Evolutionary conservation across 208 protist genomes (phyloP), one percentile per base, ranked within the genome.

Genomic region (Wallacemonas collosoma): DNA sequence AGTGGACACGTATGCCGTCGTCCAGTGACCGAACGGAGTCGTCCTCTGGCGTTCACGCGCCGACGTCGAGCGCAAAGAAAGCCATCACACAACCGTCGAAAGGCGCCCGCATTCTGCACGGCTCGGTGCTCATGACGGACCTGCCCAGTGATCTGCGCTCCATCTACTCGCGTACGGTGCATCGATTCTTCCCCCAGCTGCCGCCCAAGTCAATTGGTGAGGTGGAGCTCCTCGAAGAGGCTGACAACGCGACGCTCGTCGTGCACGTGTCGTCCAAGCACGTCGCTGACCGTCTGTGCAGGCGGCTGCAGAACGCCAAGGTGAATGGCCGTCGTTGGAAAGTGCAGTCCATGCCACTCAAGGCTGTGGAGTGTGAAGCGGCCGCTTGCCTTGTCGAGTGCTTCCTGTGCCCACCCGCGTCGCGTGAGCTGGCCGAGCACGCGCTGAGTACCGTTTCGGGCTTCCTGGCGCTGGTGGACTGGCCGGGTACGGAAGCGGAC

Each of bases 241-340:
- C 83, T 3, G 88, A 86, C 71, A 84, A 83, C 43, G 90, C 90
- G 3, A 95, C 88, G 36, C 65, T 95, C 8, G 85, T 79, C 7
- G 82, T 93, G 44, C 85, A 91, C 71, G 88, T 93, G 38, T 17
- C 72, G 0, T 82, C 70, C 57, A 88, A 91, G 62, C 76, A 72
- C n/a, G 75, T 77, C 12, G 90, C 90, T 2, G 67, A 85, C 53
- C 75, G 63, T 11, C 67, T 95, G 58, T 85, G 80, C 73, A 75
- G 79, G 47, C 86, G 86, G 12, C 79, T 95, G 63, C 86, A 95
- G 60, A 93, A 93, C 66, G 75, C 75, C 15, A 85, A 81, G 50
- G 78, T 93, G 15, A 91, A 69, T 47, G 90, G 90, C 35, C 75
- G 88, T 3, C 86, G 87, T 15, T 95, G 90, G 90, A 92, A 93